Evolutionary conservation across 2,329 filamentous ascomycete species (phyloP).

Genomic region (Colletotrichum eremochloae): DNA sequence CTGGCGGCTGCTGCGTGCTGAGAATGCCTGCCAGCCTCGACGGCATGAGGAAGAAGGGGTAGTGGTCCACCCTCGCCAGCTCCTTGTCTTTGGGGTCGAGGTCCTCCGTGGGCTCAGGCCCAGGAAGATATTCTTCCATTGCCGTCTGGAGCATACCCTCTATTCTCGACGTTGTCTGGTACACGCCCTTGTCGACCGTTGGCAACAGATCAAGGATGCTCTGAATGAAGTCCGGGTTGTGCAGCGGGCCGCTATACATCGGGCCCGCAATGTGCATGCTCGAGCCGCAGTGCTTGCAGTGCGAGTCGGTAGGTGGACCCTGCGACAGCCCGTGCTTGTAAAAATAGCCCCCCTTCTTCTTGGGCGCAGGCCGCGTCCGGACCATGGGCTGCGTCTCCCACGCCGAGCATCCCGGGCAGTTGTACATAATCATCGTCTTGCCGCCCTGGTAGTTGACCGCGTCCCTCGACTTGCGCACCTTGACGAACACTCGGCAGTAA

Average conservation of each 20-base stretch:
- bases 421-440: slow-evolving; percentile 94
- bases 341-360: slow-evolving; percentile 76
- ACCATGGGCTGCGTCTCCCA: slow-evolving; percentile 88
- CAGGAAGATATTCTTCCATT: slow-evolving; percentile 75
- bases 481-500: slow-evolving; percentile 90
- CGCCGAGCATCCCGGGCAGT: slow-evolving; percentile 89
- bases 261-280: slow-evolving; percentile 92
- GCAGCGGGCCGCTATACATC: slow-evolving; percentile 93
- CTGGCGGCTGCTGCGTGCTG: slow-evolving; percentile 83
- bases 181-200: slow-evolving; percentile 74
- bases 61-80: slow-evolving; percentile 75
- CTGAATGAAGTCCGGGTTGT: slow-evolving; percentile 86
- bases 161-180: slow-evolving; percentile 84
- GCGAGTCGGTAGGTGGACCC: slow-evolving; percentile 74
- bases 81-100: slow-evolving; percentile 60
- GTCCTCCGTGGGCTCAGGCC: slow-evolving; percentile 52
- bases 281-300: slow-evolving; percentile 86
- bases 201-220: slow-evolving; percentile 81
- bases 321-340: slow-evolving; percentile 84
- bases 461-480: slow-evolving; percentile 81
- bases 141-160: slow-evolving; percentile 94
- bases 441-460: slow-evolving; percentile 92
- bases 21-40: slow-evolving; percentile 80
- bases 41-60: slow-evolving; percentile 90
- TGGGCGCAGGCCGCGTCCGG: slow-evolving; percentile 74